Percentiles rank a stretch among this genome's conserved stretches.
Conservation (phyloP, 345 rosid species). For the Camelina hispida region DNA sequence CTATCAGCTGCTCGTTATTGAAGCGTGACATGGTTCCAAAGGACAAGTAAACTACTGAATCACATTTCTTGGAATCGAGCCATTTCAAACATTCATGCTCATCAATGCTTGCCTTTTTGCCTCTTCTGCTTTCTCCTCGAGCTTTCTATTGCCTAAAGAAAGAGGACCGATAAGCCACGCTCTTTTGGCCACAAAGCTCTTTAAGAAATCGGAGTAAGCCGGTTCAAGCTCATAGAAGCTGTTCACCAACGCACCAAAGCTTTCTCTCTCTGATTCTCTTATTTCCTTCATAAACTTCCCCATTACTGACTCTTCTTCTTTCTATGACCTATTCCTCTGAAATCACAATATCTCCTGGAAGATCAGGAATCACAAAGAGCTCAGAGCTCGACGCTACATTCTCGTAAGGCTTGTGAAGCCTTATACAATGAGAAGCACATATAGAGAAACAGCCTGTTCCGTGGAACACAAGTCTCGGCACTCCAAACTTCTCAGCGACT, state of each 20-base stretch:
- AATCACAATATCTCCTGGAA: no score
- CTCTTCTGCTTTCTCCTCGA: conserved; percentile 54
- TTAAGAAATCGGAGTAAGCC: conserved; percentile 51
- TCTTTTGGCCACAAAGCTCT: conserved; percentile 48
- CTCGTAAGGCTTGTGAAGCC: no score
- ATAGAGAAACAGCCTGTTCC: no score
- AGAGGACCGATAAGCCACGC: conserved; percentile 73
- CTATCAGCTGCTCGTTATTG: conserved; percentile 43
- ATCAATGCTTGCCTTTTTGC: conserved; percentile 42
- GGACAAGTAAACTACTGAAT: conserved; percentile 60
- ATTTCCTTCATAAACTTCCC: conserved; percentile 26
- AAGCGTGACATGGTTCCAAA: conserved; percentile 54
- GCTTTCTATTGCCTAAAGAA: conserved; percentile 45
- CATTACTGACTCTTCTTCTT: conserved; percentile 11
- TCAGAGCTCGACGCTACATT: no score
- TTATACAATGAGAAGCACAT: no score
- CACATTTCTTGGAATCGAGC: conserved; percentile 58
- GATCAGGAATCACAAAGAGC: no score
- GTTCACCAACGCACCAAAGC: conserved; percentile 71
- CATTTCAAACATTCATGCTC: conserved; percentile 52
- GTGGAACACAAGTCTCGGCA: no score
- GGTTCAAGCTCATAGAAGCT: conserved; percentile 81
- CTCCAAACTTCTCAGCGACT: no score
- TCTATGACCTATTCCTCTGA: no score
- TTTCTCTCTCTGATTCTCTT: conserved; percentile 50